Conservation (phyloP, 257 asterid species). For the Lantana camara region DNA sequence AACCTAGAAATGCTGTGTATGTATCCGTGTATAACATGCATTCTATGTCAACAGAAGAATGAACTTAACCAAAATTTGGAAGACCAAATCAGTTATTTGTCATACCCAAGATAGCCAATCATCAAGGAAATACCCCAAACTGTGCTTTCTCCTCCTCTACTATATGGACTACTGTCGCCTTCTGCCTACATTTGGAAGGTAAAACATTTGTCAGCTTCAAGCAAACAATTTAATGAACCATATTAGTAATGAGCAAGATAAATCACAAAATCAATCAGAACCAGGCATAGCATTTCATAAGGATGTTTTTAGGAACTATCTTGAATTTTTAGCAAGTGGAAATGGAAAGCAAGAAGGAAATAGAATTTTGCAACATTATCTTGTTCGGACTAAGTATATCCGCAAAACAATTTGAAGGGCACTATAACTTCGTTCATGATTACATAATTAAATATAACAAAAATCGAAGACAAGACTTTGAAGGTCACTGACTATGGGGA, state of each 20-base stretch:
- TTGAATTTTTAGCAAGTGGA: slow-evolving; percentile 15
- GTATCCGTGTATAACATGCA: background rate
- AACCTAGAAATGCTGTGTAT: background rate
- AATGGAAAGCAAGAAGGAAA: background rate
- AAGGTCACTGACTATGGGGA: background rate
- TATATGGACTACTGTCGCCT: slow-evolving; percentile 80
- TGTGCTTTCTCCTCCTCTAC: slow-evolving; percentile 88
- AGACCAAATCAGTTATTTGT: slow-evolving; percentile 19
- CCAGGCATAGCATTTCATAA: background rate
- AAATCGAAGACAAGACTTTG: background rate
- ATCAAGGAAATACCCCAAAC: slow-evolving; percentile 98
- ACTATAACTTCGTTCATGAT: background rate
- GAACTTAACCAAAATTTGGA: slow-evolving; percentile 12
- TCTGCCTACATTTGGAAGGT: slow-evolving; percentile 59
- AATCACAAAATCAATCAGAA: slow-evolving; percentile 12
- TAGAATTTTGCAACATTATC: slow-evolving; percentile 18
- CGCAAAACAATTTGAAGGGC: too few species aligned
- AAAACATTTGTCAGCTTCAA: slow-evolving; percentile 24
- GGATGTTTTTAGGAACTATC: slow-evolving; percentile 15
- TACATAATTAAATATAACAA: background rate
- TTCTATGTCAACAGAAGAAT: background rate
- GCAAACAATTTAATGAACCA: slow-evolving; percentile 21
- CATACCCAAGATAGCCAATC: slow-evolving; percentile 99
- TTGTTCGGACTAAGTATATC: slow-evolving; percentile 6
- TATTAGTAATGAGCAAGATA: slow-evolving; percentile 16